phyloP scores from a whole-genome alignment of 1,284 basidiomycete genomes.

The Apiotrichum porosum region DNA sequence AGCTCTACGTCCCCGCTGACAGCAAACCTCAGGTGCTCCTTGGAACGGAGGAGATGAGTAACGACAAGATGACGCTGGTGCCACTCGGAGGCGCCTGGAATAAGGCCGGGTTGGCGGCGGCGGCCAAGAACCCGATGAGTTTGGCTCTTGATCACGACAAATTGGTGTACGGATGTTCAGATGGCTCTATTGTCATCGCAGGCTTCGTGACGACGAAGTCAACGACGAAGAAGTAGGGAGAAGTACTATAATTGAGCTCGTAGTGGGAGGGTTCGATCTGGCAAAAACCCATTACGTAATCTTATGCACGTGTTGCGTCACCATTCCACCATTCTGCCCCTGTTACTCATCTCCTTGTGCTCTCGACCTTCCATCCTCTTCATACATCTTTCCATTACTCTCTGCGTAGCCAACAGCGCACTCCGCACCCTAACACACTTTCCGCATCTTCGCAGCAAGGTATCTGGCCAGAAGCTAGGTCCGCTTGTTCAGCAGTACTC shows the following conservation, averaged over 20 bases:
- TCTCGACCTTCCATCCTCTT: not conserved
- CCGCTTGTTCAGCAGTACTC: not conserved
- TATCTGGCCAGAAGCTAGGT: not conserved
- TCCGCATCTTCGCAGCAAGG: not conserved
- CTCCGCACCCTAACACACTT: not conserved
- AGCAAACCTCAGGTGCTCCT: slow-evolving; percentile 12
- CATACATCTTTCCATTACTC: not conserved
- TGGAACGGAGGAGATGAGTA: slow-evolving; percentile 8
- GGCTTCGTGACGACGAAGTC: slow-evolving; percentile 20
- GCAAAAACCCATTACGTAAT: no score
- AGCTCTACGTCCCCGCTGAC: not conserved
- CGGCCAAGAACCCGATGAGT: slow-evolving; percentile 39
- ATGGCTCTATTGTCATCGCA: slow-evolving; percentile 35
- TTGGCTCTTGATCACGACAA: slow-evolving; percentile 37
- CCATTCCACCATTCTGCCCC: no score
- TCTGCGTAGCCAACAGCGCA: not conserved
- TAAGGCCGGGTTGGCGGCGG: slow-evolving; percentile 21
- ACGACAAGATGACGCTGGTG: slow-evolving; percentile 18
- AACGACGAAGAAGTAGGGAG: no score
- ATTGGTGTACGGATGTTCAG: slow-evolving; percentile 39
- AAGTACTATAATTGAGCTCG: no score
- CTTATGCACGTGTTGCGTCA: no score
- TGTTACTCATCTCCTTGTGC: no score
- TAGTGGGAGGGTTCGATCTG: no score
- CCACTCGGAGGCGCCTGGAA: slow-evolving; percentile 32